These are phyloP conservation scores for Penicillium sp. DNA, from an alignment of 2,329 filamentous ascomycete genomes.

Conservation along the genomic window DNA sequence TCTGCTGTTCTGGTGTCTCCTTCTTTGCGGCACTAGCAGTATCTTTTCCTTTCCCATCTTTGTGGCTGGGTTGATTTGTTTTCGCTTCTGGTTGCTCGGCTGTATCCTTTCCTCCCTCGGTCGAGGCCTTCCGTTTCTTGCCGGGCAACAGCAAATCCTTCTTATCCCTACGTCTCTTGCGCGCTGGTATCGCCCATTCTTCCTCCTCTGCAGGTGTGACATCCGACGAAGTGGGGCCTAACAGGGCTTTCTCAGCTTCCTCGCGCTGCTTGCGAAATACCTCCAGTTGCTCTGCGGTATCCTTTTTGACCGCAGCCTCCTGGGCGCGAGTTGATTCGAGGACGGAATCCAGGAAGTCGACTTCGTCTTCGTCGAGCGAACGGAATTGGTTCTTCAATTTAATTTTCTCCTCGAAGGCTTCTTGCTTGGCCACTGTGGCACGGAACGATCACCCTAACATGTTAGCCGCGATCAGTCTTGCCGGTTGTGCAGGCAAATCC, in stretches of 20 bases:
- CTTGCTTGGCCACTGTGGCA: slow-evolving; percentile 52
- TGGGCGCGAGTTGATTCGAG: slow-evolving; percentile 61
- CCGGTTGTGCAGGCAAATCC: not conserved
- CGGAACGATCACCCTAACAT: slow-evolving; percentile 42
- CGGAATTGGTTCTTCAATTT: slow-evolving; percentile 57
- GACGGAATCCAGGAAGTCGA: slow-evolving; percentile 60
- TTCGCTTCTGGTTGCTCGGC: not conserved
- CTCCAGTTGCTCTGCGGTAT: slow-evolving; percentile 64
- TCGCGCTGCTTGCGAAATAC: slow-evolving; percentile 63
- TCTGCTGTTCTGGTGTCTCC: not conserved
- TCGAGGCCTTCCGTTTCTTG: slow-evolving; percentile 49
- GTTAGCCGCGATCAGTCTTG: slow-evolving; percentile 35
- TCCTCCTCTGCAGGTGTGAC: slow-evolving; percentile 42
- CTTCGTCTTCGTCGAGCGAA: slow-evolving; percentile 55
- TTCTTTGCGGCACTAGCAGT: not conserved
- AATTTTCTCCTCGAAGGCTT: slow-evolving; percentile 56
- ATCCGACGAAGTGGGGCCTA: slow-evolving; percentile 43
- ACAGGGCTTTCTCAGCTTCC: slow-evolving; percentile 58
- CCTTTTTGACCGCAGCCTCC: slow-evolving; percentile 60
- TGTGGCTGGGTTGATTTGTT: not conserved
- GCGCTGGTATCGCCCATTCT: slow-evolving; percentile 54
- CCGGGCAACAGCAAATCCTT: slow-evolving; percentile 44
- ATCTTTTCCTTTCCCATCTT: not conserved
- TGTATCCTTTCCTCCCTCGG: slow-evolving; percentile 15
- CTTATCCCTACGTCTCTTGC: slow-evolving; percentile 59